A percentile compares a stretch with the other conserved stretches of the same genome.
These are phyloP conservation scores for Xanthoconium purpureum DNA, from an alignment of 768 basidiomycete genomes.

Conservation along the genomic window DNA sequence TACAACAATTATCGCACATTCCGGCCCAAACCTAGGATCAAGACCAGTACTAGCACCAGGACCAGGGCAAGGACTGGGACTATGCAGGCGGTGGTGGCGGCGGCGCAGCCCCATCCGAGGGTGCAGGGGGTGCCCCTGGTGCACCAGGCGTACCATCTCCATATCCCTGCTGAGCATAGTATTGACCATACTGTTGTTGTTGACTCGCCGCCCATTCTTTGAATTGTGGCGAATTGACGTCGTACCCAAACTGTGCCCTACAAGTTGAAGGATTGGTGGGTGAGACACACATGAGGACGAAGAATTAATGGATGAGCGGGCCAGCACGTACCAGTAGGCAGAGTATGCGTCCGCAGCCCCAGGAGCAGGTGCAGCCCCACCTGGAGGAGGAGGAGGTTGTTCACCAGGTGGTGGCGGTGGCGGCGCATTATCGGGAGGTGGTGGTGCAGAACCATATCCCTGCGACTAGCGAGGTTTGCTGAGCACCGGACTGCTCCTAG, in stretches of 20 bases:
- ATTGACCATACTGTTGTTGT: conserved; percentile 71
- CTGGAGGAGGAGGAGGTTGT: conserved; percentile 54
- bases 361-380: conserved; percentile 40
- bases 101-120: conserved; percentile 15
- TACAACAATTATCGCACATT: conserved; percentile 12
- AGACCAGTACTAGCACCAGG: background rate
- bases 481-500: background rate
- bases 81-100: conserved; percentile 29
- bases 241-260: conserved; percentile 85
- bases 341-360: conserved; percentile 56
- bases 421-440: conserved; percentile 32
- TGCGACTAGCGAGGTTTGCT: conserved; percentile 8
- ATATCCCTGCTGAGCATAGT: conserved; percentile 64
- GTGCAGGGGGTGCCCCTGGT: conserved; percentile 27
- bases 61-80: background rate
- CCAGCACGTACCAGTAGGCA: conserved; percentile 53
- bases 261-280: background rate
- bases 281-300: background rate
- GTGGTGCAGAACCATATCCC: conserved; percentile 38
- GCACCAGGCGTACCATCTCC: conserved; percentile 13
- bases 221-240: conserved; percentile 78
- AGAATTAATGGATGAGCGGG: background rate
- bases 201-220: conserved; percentile 71
- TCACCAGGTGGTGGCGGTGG: conserved; percentile 52
- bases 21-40: conserved; percentile 1